Conservation (phyloP, 495 filamentous ascomycete genomes). For the Hyaloscypha finlandica region DNA sequence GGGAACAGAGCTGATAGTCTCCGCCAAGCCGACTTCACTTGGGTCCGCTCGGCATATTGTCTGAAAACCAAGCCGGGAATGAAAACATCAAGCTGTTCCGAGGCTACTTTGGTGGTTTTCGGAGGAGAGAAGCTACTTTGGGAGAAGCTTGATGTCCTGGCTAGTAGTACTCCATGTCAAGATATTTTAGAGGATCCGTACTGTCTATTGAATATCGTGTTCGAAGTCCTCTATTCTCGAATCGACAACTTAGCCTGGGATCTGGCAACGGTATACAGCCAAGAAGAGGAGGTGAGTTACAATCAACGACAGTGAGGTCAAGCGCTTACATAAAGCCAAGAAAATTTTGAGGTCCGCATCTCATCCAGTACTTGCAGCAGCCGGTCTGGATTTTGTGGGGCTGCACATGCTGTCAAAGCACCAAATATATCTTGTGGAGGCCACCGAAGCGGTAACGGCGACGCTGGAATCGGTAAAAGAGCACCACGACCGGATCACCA, state of each 20-base stretch:
- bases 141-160: background rate
- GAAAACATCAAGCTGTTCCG: background rate
- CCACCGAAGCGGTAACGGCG: conserved; percentile 4
- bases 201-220: conserved; percentile 20
- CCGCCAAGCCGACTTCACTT: conserved; percentile 15
- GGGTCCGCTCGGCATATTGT: conserved; percentile 22
- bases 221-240: conserved; percentile 23
- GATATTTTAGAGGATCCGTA: conserved; percentile 19
- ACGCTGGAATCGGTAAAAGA: conserved; percentile 4
- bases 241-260: conserved; percentile 25
- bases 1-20: conserved; percentile 1
- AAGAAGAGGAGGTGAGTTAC: background rate
- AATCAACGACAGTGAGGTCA: background rate
- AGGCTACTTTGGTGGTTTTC: conserved; percentile 4
- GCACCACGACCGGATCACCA: background rate
- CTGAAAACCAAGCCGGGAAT: conserved; percentile 5
- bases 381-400: conserved; percentile 9
- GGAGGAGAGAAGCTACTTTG: background rate
- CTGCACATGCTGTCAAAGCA: conserved; percentile 29
- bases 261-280: conserved; percentile 5
- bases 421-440: conserved; percentile 21
- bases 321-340: conserved; percentile 10
- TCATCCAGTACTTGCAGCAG: conserved; percentile 9
- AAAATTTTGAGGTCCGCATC: conserved; percentile 3
- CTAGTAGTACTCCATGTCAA: background rate